A percentile compares a stretch with the other conserved stretches of the same genome.
Conservation (phyloP, 2,329 filamentous ascomycete species). For the Diaporthe citri region DNA sequence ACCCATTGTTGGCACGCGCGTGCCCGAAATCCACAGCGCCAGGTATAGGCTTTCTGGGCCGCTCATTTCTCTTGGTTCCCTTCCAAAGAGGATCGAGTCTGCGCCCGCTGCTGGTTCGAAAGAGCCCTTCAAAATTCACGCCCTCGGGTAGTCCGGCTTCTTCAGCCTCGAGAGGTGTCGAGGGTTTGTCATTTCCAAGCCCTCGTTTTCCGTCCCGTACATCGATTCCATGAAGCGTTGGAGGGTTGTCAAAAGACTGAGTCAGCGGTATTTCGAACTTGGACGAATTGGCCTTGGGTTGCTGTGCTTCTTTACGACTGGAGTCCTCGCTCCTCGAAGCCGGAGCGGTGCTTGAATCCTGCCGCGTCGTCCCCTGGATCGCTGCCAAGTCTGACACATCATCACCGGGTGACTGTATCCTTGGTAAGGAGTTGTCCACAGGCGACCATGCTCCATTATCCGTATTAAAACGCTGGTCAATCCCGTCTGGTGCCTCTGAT, state of each 20-base stretch:
- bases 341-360: not conserved
- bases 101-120: conserved; percentile 36
- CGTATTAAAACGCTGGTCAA: not conserved
- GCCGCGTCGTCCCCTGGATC: not conserved
- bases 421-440: not conserved
- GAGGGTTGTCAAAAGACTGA: not conserved
- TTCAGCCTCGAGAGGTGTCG: not conserved
- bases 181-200: not conserved
- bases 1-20: not conserved
- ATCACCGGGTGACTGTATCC: not conserved
- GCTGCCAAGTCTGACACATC: not conserved
- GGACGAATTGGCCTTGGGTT: not conserved
- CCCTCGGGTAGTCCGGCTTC: conserved; percentile 21
- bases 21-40: conserved; percentile 22
- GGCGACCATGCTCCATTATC: not conserved
- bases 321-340: not conserved
- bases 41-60: conserved; percentile 21
- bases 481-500: not conserved
- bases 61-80: conserved; percentile 30
- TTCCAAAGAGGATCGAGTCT: conserved; percentile 38
- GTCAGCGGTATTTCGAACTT: not conserved
- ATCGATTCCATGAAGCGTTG: not conserved
- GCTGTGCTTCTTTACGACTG: not conserved
- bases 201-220: not conserved
- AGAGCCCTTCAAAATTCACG: conserved; percentile 35